Evolutionary conservation across 768 basidiomycete species (phyloP).

Genomic region (Russula sp.): DNA sequence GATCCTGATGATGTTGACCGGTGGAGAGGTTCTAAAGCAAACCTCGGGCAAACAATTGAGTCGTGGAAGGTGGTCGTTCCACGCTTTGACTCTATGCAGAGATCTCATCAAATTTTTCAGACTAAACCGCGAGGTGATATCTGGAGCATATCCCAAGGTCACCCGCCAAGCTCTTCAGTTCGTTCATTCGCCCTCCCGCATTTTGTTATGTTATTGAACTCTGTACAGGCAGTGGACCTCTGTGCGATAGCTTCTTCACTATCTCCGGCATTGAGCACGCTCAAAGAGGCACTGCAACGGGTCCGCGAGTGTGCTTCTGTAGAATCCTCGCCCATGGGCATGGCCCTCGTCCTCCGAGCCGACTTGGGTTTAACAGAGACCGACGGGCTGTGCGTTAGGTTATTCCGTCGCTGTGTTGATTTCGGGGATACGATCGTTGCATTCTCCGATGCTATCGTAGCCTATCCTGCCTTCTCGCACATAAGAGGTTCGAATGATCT

Average conservation of each 20-base stretch:
- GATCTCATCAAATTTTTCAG: background rate
- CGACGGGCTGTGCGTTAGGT: background rate
- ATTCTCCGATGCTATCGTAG: background rate
- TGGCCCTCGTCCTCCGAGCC: background rate
- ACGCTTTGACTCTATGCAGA: no score
- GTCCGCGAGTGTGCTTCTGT: background rate
- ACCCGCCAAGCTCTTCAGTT: background rate
- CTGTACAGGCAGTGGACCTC: background rate
- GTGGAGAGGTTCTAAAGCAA: background rate
- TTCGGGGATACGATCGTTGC: background rate
- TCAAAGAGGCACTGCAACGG: background rate
- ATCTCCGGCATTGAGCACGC: background rate
- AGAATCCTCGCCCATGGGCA: background rate
- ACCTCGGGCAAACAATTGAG: background rate
- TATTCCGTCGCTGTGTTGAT: background rate
- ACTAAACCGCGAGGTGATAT: background rate
- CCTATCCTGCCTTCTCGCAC: background rate
- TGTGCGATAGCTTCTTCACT: background rate
- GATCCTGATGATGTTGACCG: background rate
- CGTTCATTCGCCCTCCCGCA: background rate
- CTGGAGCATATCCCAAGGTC: background rate
- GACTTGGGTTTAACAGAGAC: background rate
- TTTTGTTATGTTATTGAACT: background rate
- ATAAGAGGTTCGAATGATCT: background rate
- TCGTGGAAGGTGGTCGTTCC: constrained; percentile 2